Evolutionary conservation across 805 yeast genomes (phyloP).

Genomic region (Starmerella floricola): DNA sequence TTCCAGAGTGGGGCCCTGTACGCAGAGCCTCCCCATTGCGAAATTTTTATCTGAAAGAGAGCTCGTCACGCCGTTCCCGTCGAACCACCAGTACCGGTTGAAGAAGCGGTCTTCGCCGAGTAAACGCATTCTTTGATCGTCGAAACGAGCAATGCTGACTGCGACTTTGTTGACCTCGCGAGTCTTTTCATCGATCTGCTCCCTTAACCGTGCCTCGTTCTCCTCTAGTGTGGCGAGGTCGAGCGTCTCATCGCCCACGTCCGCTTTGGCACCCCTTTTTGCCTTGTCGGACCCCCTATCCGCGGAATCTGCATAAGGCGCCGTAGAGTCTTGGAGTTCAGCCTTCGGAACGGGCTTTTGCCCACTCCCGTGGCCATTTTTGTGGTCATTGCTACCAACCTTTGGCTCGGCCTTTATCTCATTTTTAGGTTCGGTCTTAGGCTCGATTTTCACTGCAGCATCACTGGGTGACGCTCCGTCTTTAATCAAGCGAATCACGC

Average conservation of each 20-base stretch:
- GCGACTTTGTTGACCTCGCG: conserved; percentile 44
- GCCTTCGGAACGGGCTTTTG: no score
- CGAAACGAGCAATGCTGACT: conserved; percentile 39
- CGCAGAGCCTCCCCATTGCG: conserved; percentile 74
- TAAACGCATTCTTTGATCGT: conserved; percentile 60
- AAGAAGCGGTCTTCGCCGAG: conserved; percentile 74
- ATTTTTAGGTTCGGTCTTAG: neutral
- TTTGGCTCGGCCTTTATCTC: neutral
- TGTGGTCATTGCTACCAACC: neutral
- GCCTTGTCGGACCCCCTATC: no score
- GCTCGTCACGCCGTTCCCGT: conserved; percentile 52
- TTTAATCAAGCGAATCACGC: neutral
- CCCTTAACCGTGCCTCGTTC: conserved; percentile 28
- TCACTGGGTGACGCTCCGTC: conserved; percentile 7
- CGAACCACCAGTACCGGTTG: conserved; percentile 95
- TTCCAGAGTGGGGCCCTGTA: conserved; percentile 72
- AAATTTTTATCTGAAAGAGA: conserved; percentile 27
- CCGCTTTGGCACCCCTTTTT: conserved; percentile 17
- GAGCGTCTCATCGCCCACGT: conserved; percentile 18
- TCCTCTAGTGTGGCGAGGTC: conserved; percentile 6
- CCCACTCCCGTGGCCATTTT: no score
- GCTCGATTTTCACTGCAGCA: neutral
- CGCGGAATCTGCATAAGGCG: conserved; percentile 23
- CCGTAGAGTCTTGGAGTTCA: neutral
- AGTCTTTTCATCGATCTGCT: conserved; percentile 37